phyloP scores from a whole-genome alignment of 352 stramenopile species.

The Phytophthora hibernalis region DNA sequence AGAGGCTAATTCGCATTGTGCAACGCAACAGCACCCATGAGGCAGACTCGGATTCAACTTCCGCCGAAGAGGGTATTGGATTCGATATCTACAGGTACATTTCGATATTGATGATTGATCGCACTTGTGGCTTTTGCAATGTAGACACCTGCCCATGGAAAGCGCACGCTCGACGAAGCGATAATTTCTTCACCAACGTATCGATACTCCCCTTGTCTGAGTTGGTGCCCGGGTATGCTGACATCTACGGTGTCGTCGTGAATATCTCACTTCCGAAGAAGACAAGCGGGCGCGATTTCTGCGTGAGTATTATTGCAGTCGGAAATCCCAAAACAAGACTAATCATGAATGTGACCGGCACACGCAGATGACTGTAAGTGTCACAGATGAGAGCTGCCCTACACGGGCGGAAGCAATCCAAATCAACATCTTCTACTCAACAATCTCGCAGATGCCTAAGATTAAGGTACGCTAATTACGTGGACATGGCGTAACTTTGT shows the following conservation, averaged over 20 bases:
- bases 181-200: constrained; percentile 45
- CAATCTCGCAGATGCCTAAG: constrained; percentile 65
- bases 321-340: neutral
- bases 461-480: constrained; percentile 49
- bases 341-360: neutral
- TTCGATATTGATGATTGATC: neutral
- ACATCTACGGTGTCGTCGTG: constrained; percentile 75
- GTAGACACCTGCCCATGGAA: constrained; percentile 41
- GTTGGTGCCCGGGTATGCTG: constrained; percentile 61
- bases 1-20: constrained; percentile 2
- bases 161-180: constrained; percentile 55
- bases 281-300: constrained; percentile 64
- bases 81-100: neutral
- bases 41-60: constrained; percentile 7
- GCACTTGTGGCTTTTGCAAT: neutral
- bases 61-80: constrained; percentile 20
- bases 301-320: constrained; percentile 45
- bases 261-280: constrained; percentile 79
- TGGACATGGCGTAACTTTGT: neutral
- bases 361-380: constrained; percentile 70
- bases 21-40: constrained; percentile 8
- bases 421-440: constrained; percentile 73
- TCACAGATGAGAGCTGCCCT: constrained; percentile 70
- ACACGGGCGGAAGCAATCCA: constrained; percentile 60
- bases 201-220: constrained; percentile 65